Evolutionary conservation across 2,329 filamentous ascomycete genomes (phyloP).

Genomic region (Bipolaris sorokiniana): DNA sequence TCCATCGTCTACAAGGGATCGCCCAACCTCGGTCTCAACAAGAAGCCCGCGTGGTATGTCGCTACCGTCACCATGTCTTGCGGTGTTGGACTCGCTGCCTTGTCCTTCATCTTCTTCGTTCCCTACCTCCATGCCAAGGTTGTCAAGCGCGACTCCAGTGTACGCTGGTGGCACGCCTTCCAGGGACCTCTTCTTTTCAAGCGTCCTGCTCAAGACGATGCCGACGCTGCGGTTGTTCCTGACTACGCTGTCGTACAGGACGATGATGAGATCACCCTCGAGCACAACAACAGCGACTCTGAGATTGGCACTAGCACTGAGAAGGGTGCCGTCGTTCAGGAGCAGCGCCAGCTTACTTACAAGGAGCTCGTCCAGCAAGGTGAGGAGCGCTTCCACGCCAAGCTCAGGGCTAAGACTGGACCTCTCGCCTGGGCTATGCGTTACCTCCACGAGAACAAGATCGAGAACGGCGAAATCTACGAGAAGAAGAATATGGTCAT

Average conservation of each 20-base stretch:
- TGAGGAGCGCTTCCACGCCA: conserved; percentile 65
- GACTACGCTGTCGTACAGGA: conserved; percentile 80
- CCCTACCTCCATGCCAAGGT: conserved; percentile 71
- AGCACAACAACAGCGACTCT: conserved; percentile 33
- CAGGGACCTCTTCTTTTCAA: conserved; percentile 64
- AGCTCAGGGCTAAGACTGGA: conserved; percentile 66
- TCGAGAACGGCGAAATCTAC: conserved; percentile 75
- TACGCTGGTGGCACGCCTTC: conserved; percentile 69
- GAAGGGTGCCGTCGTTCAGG: conserved; percentile 43
- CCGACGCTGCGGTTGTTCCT: conserved; percentile 66
- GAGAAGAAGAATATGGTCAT: conserved; percentile 73
- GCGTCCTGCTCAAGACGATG: conserved; percentile 62
- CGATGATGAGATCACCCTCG: conserved; percentile 52
- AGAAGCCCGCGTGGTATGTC: conserved; percentile 72
- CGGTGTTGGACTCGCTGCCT: conserved; percentile 64
- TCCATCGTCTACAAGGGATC: conserved; percentile 84
- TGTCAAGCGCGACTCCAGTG: conserved; percentile 69
- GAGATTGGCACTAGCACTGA: conserved; percentile 43
- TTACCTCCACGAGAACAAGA: conserved; percentile 73
- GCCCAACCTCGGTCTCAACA: conserved; percentile 67
- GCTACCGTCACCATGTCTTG: conserved; percentile 69
- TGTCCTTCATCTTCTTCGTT: conserved; percentile 74
- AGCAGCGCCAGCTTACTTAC: conserved; percentile 63
- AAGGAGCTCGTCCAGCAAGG: conserved; percentile 65
- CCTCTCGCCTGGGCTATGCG: conserved; percentile 87